These are phyloP conservation scores for Inonotus hispidus DNA, from an alignment of 1,284 basidiomycete genomes.

Conservation along the genomic window DNA sequence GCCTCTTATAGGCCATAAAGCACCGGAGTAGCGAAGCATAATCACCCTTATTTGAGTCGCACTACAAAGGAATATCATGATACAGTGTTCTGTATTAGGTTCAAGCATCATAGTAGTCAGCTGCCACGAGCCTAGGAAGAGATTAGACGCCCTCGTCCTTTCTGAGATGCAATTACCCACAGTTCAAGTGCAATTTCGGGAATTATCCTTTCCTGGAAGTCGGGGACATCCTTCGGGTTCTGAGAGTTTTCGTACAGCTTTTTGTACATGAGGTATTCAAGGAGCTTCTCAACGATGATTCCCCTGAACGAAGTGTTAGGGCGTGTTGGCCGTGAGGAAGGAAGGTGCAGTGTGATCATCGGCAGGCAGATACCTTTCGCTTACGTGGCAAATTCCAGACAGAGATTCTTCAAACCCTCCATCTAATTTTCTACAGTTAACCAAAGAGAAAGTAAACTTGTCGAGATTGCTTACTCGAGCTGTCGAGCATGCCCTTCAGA, in stretches of 20 bases:
- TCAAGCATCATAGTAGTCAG: constrained; percentile 59
- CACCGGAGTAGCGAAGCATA: too few species aligned
- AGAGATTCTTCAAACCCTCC: constrained; percentile 48
- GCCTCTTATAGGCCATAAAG: too few species aligned
- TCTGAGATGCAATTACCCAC: constrained; percentile 40
- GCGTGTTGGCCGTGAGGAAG: too few species aligned
- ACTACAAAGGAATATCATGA: not conserved
- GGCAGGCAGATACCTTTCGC: constrained; percentile 37
- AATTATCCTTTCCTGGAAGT: constrained; percentile 71
- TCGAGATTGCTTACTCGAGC: constrained; percentile 1
- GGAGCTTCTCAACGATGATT: constrained; percentile 73
- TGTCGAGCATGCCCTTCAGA: constrained; percentile 42
- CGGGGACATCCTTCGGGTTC: constrained; percentile 68
- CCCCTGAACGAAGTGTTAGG: constrained; percentile 39
- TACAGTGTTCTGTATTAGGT: not conserved
- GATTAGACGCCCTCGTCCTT: not conserved
- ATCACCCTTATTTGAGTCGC: not conserved
- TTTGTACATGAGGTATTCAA: constrained; percentile 81
- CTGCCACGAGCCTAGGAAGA: constrained; percentile 52
- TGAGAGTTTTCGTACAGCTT: constrained; percentile 54
- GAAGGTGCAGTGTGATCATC: not conserved
- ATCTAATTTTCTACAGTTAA: not conserved
- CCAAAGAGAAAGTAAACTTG: not conserved
- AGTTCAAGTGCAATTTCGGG: constrained; percentile 80
- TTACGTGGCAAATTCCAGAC: constrained; percentile 41